A percentile compares a stretch with the other conserved stretches of the same genome.
Evolutionary conservation across 2,329 filamentous ascomycete species (phyloP).

Genomic region (Aspergillus nomiae): DNA sequence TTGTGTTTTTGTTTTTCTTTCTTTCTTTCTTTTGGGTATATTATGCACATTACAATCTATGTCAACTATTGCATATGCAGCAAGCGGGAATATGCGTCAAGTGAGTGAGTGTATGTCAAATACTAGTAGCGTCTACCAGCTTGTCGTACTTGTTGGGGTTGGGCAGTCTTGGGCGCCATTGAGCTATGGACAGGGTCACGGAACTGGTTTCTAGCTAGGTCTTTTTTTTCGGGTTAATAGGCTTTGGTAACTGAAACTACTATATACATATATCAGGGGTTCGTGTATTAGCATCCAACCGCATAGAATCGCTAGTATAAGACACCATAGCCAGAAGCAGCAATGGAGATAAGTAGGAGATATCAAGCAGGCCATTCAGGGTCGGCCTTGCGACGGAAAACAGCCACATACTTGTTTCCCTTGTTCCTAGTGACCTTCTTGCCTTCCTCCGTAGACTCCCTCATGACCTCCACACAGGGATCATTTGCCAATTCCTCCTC

Average conservation of each 20-base stretch:
- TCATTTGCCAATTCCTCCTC: constrained; percentile 57
- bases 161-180: background rate
- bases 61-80: constrained; percentile 9
- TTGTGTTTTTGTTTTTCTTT: background rate
- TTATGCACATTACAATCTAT: background rate
- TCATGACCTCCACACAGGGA: constrained; percentile 65
- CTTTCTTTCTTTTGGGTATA: background rate
- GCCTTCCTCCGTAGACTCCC: constrained; percentile 86
- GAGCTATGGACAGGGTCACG: background rate
- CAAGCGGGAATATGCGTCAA: constrained; percentile 10
- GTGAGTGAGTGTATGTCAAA: constrained; percentile 3
- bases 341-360: background rate
- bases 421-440: constrained; percentile 94
- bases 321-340: background rate
- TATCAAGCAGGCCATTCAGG: constrained; percentile 63
- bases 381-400: constrained; percentile 79
- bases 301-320: background rate
- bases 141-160: background rate
- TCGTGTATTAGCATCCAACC: background rate
- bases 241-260: background rate
- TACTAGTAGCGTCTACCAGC: background rate
- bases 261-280: background rate
- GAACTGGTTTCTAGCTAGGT: background rate
- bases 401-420: constrained; percentile 86
- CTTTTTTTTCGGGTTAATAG: background rate